A percentile compares a stretch with the other conserved stretches of the same genome.
These are phyloP conservation scores for Coniferiporia sulphurascens DNA, from an alignment of 1,284 basidiomycete species.

Conservation along the genomic window DNA sequence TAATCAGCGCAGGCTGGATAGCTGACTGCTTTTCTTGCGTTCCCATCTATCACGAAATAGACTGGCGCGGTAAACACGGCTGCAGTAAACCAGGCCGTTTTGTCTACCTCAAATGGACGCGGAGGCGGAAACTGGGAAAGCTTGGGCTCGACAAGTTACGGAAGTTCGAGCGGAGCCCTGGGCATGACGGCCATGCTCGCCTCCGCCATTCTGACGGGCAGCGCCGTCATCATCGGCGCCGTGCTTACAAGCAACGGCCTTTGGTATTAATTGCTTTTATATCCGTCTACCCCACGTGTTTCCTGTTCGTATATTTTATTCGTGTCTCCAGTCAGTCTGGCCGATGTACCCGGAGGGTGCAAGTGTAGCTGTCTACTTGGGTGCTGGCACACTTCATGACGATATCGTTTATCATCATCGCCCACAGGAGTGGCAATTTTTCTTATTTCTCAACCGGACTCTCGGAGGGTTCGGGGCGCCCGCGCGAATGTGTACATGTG, in stretches of 20 bases:
- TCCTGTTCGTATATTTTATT: too few relatives aligned
- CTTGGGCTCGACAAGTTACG: conserved; percentile 44
- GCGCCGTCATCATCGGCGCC: conserved; percentile 4
- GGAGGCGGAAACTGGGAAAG: conserved; percentile 29
- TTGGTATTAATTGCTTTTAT: not conserved
- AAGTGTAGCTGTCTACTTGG: too few relatives aligned
- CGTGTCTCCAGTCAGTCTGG: too few relatives aligned
- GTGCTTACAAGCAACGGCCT: not conserved
- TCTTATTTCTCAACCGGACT: too few relatives aligned
- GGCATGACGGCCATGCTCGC: conserved; percentile 5
- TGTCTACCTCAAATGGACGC: conserved; percentile 51
- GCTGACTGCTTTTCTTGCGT: not conserved
- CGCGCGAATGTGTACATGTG: too few relatives aligned
- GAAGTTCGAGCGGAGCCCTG: conserved; percentile 27
- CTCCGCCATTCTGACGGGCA: conserved; percentile 11
- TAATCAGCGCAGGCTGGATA: not conserved
- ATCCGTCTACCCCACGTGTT: too few relatives aligned
- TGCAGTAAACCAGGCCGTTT: conserved; percentile 32
- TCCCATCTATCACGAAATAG: conserved; percentile 31
- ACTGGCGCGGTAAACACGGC: conserved; percentile 39
- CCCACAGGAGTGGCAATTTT: too few relatives aligned
- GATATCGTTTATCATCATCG: too few relatives aligned
- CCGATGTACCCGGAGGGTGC: too few relatives aligned
- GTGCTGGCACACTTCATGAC: too few relatives aligned
- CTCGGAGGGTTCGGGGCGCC: too few relatives aligned